phyloP scores from a whole-genome alignment of 1,284 basidiomycete species.

The Ceratobasidium sp. region DNA sequence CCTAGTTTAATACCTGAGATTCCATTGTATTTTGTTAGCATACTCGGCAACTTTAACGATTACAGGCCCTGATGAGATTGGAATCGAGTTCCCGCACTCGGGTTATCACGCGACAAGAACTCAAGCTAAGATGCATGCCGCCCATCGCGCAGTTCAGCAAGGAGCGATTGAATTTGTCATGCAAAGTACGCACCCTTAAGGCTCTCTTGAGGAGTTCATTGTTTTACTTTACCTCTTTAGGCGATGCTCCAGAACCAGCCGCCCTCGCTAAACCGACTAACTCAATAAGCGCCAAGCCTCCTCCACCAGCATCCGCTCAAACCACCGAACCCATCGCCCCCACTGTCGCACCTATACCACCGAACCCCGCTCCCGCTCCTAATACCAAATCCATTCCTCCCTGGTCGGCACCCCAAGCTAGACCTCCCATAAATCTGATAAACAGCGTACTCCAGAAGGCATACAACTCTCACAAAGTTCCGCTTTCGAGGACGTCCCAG shows the following conservation, averaged over 20 bases:
- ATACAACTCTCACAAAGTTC: slow-evolving; percentile 13
- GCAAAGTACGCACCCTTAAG: neutral
- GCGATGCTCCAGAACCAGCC: neutral
- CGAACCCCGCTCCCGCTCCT: too few relatives aligned
- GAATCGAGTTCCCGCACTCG: slow-evolving; percentile 36
- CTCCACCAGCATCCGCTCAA: too few relatives aligned
- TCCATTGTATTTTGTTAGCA: neutral
- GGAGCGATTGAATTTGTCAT: slow-evolving; percentile 24
- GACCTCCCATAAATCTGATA: slow-evolving; percentile 16
- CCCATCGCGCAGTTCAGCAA: slow-evolving; percentile 17
- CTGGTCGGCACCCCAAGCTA: too few relatives aligned
- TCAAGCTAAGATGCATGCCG: slow-evolving; percentile 22
- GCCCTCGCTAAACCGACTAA: too few relatives aligned
- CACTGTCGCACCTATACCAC: too few relatives aligned
- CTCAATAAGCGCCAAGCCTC: too few relatives aligned
- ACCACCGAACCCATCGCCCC: too few relatives aligned
- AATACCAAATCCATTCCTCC: too few relatives aligned
- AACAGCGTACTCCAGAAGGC: slow-evolving; percentile 16
- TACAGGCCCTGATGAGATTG: slow-evolving; percentile 33
- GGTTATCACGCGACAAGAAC: neutral
- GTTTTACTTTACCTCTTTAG: slow-evolving; percentile 1
- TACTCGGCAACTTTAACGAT: slow-evolving; percentile 28
- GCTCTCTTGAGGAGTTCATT: neutral
- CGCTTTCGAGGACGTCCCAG: slow-evolving; percentile 7
- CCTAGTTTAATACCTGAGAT: too few relatives aligned